A percentile compares a stretch with the other conserved stretches of the same genome.
Conservation (phyloP, 345 rosid genomes). For the Citrus medica region DNA sequence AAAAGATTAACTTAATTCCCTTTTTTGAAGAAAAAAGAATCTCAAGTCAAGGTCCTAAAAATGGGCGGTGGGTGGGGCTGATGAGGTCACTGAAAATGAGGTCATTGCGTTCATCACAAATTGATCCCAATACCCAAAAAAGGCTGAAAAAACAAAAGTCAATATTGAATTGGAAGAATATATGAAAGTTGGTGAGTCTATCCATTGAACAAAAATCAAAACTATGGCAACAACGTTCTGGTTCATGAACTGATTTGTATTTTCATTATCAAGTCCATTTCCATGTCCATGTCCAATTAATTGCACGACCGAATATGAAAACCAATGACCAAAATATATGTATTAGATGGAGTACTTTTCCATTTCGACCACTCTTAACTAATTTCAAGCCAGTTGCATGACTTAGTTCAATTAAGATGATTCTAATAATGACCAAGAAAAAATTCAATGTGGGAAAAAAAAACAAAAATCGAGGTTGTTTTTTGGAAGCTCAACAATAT, state of each 20-base stretch:
- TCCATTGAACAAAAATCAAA: not conserved
- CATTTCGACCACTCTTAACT: not conserved
- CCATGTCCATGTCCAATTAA: constrained; percentile 6
- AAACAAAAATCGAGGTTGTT: not conserved
- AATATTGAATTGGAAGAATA: not conserved
- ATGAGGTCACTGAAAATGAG: not conserved
- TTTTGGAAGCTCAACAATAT: not conserved
- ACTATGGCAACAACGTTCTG: not conserved
- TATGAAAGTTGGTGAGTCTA: not conserved
- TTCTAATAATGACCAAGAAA: not conserved
- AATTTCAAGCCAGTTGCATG: not conserved
- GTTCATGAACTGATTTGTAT: not conserved
- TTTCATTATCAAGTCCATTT: not conserved
- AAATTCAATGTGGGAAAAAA: not conserved
- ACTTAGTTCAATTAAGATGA: not conserved
- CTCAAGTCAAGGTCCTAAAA: not conserved
- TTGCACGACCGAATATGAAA: constrained; percentile 7
- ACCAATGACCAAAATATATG: not conserved
- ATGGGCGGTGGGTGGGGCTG: not conserved
- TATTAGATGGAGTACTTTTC: constrained; percentile 9
- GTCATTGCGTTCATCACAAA: not conserved
- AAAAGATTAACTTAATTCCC: not conserved
- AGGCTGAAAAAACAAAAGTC: not conserved
- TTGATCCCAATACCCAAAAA: not conserved
- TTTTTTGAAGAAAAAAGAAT: not conserved